Evolutionary conservation across 306 rosid genomes (phyloP), one percentile per base, ranked within the genome.

Genomic region (Erythrophleum fordii): DNA sequence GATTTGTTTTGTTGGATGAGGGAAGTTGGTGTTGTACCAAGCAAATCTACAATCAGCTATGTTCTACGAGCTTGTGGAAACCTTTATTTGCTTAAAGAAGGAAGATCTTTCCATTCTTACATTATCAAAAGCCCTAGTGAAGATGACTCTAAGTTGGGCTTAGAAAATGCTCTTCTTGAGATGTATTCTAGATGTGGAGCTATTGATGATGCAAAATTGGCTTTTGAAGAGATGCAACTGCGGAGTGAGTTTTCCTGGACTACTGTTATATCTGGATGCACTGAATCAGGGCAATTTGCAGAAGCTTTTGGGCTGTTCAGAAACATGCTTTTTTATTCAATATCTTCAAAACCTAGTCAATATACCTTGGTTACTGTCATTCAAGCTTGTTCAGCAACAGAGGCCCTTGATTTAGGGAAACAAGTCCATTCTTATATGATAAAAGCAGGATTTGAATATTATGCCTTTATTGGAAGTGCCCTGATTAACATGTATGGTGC

Each of bases 221-320:
- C 80, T 77, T 86, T 86, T 26, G 6, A 77, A 42, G 81, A n/a
- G 68, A 86, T 86, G 85, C 51, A 58, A 62, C 55, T 31, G 42
- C 69, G 12, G 23, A 86, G 72, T 59, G 89, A 83, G 79, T 86
- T 80, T 79, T 83, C 89, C 53, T 86, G 85, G 87, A 83, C 85
- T 52, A 65, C 81, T 59, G 18, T 86, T 64, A 86, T 86, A 69
- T 72, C 76, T 42, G 81, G 81, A 48, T 80, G 79, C 65, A 37
- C 73, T 80, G 87, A 86, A 76, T 59, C 82, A 16, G 83, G 85
- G 55, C 37, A 77, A 34, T 80, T 31, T 31, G 73, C 61, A 55
- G 83, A 80, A 46, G 85, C 84, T 44, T 51, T 86, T 29, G 16
- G 73, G 70, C 76, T 80, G 68, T 86, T 86, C 59, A 29, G 22